A percentile compares a stretch with the other conserved stretches of the same genome.
phyloP scores from a whole-genome alignment of 306 rosid species.

The Quercus robur region DNA sequence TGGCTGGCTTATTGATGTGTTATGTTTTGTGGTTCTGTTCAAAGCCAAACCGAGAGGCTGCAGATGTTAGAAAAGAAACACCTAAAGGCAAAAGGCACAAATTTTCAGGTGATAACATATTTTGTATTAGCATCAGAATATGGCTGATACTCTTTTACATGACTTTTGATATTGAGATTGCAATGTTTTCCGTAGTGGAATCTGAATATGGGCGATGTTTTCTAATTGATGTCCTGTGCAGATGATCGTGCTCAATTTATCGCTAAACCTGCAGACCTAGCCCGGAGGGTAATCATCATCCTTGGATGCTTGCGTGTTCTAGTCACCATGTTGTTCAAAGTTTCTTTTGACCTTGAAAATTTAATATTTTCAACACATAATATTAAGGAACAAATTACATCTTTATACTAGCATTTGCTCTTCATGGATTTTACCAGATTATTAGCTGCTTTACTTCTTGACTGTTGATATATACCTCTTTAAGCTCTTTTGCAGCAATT shows the following conservation, averaged over 20 bases:
- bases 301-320: constrained; percentile 14
- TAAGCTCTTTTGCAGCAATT: constrained; percentile 58
- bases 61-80: constrained; percentile 43
- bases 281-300: constrained; percentile 67
- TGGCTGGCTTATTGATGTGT: background rate
- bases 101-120: constrained; percentile 45
- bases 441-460: background rate
- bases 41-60: constrained; percentile 42
- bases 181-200: background rate
- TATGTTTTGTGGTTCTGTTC: constrained; percentile 1
- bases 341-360: constrained; percentile 1
- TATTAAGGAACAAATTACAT: background rate
- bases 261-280: constrained; percentile 38
- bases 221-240: constrained; percentile 32
- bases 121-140: background rate
- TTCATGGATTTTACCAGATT: background rate
- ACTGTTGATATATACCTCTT: constrained; percentile 8
- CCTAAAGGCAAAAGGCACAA: constrained; percentile 29
- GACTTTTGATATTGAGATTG: background rate
- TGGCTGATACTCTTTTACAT: constrained; percentile 7
- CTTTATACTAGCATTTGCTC: background rate
- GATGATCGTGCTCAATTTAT: constrained; percentile 33
- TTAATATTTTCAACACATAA: background rate
- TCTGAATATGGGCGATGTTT: background rate
- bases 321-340: background rate